phyloP scores from a whole-genome alignment of 192 early-diverging fungal genomes.

The Podila epicladia region DNA sequence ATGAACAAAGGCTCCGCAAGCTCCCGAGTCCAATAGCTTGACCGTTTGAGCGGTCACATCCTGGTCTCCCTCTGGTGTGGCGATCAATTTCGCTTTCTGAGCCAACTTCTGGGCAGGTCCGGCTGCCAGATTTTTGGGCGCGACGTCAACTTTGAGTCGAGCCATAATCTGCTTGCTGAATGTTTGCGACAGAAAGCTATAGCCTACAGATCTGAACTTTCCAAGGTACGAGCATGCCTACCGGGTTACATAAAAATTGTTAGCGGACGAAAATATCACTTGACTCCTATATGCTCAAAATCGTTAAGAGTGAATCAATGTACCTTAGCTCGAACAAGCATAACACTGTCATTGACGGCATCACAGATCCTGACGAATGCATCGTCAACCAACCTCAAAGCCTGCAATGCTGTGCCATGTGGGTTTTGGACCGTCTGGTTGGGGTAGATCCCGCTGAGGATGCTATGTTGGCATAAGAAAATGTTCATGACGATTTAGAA shows the following conservation, averaged over 20 bases:
- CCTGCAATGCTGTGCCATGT: conserved; percentile 5
- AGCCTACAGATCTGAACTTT: conserved; percentile 69
- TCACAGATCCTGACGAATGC: conserved; percentile 87
- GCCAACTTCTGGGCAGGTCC: conserved; percentile 48
- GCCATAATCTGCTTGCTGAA: conserved; percentile 86
- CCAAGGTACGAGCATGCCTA: conserved; percentile 75
- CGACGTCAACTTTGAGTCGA: conserved; percentile 58
- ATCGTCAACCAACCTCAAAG: conserved; percentile 69
- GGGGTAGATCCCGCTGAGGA: conserved; percentile 61
- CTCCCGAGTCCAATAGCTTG: conserved; percentile 79
- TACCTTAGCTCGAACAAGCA: conserved; percentile 74
- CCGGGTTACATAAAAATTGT: neutral
- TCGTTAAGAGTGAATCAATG: neutral
- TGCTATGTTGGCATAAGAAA: conserved; percentile 15
- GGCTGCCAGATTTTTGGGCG: conserved; percentile 35
- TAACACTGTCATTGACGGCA: conserved; percentile 79
- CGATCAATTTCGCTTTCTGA: conserved; percentile 53
- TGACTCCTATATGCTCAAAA: no score
- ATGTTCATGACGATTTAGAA: no score
- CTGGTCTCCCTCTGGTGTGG: conserved; percentile 72
- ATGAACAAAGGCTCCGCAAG: conserved; percentile 95
- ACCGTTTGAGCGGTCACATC: conserved; percentile 76
- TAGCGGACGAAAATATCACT: no score
- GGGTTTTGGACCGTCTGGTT: conserved; percentile 53
- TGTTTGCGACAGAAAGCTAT: conserved; percentile 70